Conservation (phyloP, 179 eudicot genomes). For the Actinidia polygama region DNA sequence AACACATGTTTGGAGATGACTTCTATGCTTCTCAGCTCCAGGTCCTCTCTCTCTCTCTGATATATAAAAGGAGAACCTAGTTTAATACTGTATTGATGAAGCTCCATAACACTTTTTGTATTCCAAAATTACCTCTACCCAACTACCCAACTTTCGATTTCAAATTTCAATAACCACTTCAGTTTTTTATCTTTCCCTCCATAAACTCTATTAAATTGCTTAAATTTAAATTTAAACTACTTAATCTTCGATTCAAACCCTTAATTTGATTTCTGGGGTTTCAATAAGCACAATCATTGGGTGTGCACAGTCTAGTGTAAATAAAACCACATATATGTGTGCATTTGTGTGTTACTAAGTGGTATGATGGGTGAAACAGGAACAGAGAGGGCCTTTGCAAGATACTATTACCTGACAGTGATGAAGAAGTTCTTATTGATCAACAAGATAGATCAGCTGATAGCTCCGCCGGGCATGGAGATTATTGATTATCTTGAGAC, state of each 20-base stretch:
- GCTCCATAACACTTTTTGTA: no score
- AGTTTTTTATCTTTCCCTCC: neutral
- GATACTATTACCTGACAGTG: slow-evolving; percentile 46
- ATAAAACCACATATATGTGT: neutral
- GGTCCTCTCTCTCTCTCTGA: slow-evolving; percentile 29
- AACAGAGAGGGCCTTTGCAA: slow-evolving; percentile 55
- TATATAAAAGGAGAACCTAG: no score
- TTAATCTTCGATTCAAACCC: no score
- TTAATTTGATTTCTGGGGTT: neutral
- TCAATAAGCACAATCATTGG: neutral
- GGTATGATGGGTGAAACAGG: slow-evolving; percentile 24
- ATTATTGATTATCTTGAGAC: slow-evolving; percentile 49
- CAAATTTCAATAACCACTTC: no score
- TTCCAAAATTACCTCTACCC: no score
- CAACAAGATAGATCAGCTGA: slow-evolving; percentile 33
- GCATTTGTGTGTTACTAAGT: neutral
- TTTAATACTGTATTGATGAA: no score
- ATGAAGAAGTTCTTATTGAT: slow-evolving; percentile 50
- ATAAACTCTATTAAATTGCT: neutral
- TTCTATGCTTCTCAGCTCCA: slow-evolving; percentile 45
- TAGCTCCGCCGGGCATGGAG: slow-evolving; percentile 57
- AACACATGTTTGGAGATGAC: slow-evolving; percentile 43
- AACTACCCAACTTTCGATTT: no score
- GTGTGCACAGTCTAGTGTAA: no score
- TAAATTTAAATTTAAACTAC: no score